A percentile compares a stretch with the other conserved stretches of the same genome.
These are phyloP conservation scores for Rhodotorula sp. DNA, from an alignment of 1,284 basidiomycete species.

Conservation along the genomic window DNA sequence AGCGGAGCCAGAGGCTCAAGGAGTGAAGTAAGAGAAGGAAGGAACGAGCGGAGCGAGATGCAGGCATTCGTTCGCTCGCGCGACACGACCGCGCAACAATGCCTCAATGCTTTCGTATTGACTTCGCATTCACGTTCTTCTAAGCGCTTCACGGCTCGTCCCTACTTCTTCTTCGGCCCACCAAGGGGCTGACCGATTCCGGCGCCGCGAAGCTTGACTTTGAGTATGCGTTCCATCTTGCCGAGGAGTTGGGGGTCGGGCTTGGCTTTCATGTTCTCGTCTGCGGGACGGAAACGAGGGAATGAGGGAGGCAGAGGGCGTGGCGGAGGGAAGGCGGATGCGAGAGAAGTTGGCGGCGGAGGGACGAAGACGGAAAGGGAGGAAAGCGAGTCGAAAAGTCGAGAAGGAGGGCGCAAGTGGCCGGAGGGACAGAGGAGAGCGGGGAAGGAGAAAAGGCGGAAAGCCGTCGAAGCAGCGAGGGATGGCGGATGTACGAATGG, in stretches of 20 bases:
- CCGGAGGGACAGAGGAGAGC: background rate
- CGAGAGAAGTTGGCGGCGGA: background rate
- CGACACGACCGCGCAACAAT: too few relatives aligned
- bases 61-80: too few relatives aligned
- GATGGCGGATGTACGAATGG: background rate
- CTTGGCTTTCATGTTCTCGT: conserved; percentile 64
- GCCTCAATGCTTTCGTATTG: too few relatives aligned
- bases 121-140: too few relatives aligned
- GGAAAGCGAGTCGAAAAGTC: background rate
- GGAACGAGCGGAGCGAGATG: too few relatives aligned
- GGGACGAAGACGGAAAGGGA: background rate
- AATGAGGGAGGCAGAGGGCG: background rate
- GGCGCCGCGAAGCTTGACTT: conserved; percentile 85
- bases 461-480: too few relatives aligned
- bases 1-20: too few relatives aligned
- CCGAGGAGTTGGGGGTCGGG: conserved; percentile 85
- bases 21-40: too few relatives aligned
- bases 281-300: background rate
- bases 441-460: background rate
- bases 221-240: conserved; percentile 86
- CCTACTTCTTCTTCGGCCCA: conserved; percentile 37
- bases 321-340: background rate
- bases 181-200: conserved; percentile 39
- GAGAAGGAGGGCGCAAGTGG: background rate
- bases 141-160: too few relatives aligned